Percentiles rank a stretch among this genome's conserved stretches.
Evolutionary conservation across 139 green algal species (phyloP).

Genomic region (Volvox africanus): DNA sequence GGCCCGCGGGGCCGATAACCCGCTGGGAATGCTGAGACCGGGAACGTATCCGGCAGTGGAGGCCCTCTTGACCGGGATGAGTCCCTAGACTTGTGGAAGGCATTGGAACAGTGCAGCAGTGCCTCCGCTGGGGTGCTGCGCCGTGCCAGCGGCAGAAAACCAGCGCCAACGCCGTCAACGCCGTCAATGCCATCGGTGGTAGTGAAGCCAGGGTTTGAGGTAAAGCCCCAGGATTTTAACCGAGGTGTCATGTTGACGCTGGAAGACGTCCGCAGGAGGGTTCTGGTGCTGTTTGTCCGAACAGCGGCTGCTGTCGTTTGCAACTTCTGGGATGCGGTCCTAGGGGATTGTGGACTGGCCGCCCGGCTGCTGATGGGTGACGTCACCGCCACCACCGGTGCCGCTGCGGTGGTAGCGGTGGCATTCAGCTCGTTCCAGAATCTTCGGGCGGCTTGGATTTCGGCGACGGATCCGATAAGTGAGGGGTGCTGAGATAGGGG

Average conservation of each 20-base stretch:
- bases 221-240: neutral
- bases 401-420: no score
- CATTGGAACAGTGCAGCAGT: neutral
- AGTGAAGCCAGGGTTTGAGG: no score
- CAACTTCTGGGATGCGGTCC: no score
- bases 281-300: neutral
- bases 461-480: neutral
- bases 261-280: neutral
- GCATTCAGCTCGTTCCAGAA: neutral
- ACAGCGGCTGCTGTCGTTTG: no score
- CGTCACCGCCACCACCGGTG: no score
- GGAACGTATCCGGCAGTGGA: neutral
- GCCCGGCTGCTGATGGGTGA: neutral
- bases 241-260: neutral
- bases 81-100: neutral
- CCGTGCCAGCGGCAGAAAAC: neutral
- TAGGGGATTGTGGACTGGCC: neutral
- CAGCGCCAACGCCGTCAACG: neutral
- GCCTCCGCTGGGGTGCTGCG: neutral
- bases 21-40: neutral
- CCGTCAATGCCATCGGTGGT: no score
- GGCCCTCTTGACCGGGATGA: neutral
- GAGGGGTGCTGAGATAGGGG: neutral
- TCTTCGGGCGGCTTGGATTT: neutral
- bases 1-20: neutral